Conservation (phyloP, 495 filamentous ascomycete species). For the Xanthoparmelia taractica region DNA sequence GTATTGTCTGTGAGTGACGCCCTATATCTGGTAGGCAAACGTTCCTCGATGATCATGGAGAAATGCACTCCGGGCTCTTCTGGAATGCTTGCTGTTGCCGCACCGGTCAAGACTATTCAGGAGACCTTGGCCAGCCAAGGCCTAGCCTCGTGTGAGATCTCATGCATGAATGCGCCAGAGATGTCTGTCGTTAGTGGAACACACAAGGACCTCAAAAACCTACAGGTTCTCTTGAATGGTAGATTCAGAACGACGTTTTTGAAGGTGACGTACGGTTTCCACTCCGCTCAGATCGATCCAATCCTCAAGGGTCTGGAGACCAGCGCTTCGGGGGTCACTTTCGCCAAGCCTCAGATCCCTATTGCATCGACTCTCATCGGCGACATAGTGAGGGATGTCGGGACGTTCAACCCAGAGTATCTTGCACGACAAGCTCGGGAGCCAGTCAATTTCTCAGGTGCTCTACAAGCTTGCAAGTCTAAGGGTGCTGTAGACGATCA, state of each 20-base stretch:
- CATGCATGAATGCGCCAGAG: conserved; percentile 34
- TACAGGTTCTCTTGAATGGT: conserved; percentile 1
- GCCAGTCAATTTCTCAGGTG: conserved; percentile 23
- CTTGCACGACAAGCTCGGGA: conserved; percentile 19
- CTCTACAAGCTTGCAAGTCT: conserved; percentile 33
- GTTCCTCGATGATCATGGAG: conserved; percentile 56
- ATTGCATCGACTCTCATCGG: conserved; percentile 63
- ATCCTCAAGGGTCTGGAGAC: conserved; percentile 61
- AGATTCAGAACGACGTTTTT: conserved; percentile 28
- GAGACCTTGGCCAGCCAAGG: background rate
- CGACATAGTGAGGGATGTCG: conserved; percentile 47
- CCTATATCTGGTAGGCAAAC: conserved; percentile 55
- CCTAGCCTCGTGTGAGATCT: conserved; percentile 26
- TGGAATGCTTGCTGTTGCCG: conserved; percentile 30
- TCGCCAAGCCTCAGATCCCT: conserved; percentile 51
- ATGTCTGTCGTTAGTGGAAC: conserved; percentile 31
- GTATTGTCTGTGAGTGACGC: conserved; percentile 27
- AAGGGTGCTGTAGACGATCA: conserved; percentile 40
- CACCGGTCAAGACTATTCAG: background rate
- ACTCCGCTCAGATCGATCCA: conserved; percentile 68
- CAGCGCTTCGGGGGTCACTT: conserved; percentile 49
- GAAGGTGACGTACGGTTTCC: conserved; percentile 70
- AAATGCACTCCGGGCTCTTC: conserved; percentile 58
- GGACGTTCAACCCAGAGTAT: conserved; percentile 39
- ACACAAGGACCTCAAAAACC: background rate